These are phyloP conservation scores for Letharia columbiana DNA, from an alignment of 495 filamentous ascomycete species.

Conservation along the genomic window DNA sequence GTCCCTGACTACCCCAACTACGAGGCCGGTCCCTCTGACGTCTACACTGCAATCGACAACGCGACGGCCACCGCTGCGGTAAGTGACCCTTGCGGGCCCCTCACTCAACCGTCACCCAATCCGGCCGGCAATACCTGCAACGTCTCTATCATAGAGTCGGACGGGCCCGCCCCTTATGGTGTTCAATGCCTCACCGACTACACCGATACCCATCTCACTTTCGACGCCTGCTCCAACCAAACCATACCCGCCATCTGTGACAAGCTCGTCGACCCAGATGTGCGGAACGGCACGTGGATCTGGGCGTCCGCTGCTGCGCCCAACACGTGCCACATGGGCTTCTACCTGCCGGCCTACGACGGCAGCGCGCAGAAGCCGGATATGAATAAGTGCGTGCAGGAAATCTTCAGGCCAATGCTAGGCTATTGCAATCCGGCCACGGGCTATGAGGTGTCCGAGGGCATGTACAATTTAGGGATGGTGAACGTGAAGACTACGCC, in stretches of 20 bases:
- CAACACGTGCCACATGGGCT: neutral
- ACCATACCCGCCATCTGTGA: neutral
- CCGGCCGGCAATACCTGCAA: neutral
- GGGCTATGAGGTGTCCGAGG: neutral
- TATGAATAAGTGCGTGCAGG: neutral
- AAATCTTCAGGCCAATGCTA: neutral
- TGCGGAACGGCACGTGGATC: neutral
- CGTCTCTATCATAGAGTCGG: neutral
- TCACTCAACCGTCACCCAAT: neutral
- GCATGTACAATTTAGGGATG: neutral
- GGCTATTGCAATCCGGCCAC: conserved; percentile 1
- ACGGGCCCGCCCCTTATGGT: neutral
- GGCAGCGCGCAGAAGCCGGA: neutral
- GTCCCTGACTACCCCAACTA: neutral
- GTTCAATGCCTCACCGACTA: conserved; percentile 1
- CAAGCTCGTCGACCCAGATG: neutral
- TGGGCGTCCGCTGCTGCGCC: neutral
- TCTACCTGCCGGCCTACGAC: neutral
- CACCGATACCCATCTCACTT: neutral
- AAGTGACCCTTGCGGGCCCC: neutral
- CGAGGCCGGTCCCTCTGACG: neutral
- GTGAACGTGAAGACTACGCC: neutral
- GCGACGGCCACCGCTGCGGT: neutral
- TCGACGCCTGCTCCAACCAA: neutral
- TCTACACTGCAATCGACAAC: neutral